Base-by-base conservation (phyloP, 2,329 filamentous ascomycete species). In the Emericellopsis cladophorae region DNA sequence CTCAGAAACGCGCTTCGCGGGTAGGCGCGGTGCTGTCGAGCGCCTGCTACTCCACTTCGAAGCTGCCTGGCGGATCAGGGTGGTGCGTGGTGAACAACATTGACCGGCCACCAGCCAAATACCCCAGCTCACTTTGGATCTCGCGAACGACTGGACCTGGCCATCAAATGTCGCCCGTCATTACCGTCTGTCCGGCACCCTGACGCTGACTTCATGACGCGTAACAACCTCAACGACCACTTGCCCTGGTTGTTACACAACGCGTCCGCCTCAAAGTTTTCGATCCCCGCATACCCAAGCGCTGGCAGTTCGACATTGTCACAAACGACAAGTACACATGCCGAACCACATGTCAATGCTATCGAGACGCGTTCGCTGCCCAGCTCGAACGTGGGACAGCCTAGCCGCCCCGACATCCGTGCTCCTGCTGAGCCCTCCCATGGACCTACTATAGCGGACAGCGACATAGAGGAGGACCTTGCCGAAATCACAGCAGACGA, bases 171-270 rank as follows among this genome's bases (percentile, higher is more conserved):
- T 41, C 23, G 40, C n/a, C 33, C 40, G 40, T 31, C 11, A 16
- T 48, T 45, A 51, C 44, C 45, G 37, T 48, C 44, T 40, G 44
- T 47, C 46, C 48, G 50, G 47, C 44, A 48, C 37, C 40, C 40
- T 31, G 31, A 41, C 45, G 50, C 58, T 58, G 65, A 54, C 64
- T 70, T 69, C 63, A 78, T 78, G 74, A 78, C 74, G 63, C 71
- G 69, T 55, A 76, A 77, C 60, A 78, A 78, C 53, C 65, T 78
- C 45, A 56, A 59, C 50, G 66, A 72, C 53, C 70, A 78, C 55
- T 60, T 78, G 50, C 62, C 68, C 50, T 78, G 74, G 74, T 62
- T 78, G 52, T 54, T 75, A 51, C 62, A 63, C 50, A 69, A 72
- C 55, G 56, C 62, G 50, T 53, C 59, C 42, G 54, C 59, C 50